phyloP scores from a whole-genome alignment of 306 rosid species.

The Senna siamea region DNA sequence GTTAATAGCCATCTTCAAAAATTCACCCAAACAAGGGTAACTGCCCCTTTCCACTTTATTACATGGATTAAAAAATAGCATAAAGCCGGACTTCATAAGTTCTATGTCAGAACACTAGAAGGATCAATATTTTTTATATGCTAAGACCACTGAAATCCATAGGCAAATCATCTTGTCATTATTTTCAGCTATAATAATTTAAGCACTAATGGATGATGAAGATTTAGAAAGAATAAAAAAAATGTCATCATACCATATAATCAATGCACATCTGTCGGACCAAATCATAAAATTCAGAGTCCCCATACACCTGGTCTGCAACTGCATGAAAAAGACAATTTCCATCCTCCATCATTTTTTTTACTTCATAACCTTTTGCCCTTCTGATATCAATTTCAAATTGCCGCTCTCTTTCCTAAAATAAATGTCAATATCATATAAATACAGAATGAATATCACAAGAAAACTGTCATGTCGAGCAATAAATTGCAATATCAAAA shows the following conservation, averaged over 20 bases:
- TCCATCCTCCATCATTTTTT: conserved; percentile 92
- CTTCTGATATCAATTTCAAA: conserved; percentile 90
- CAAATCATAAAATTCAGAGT: conserved; percentile 73
- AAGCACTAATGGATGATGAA: background rate
- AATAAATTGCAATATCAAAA: conserved; percentile 13
- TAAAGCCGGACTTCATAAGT: conserved; percentile 3
- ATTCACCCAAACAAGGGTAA: background rate
- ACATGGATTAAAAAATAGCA: background rate
- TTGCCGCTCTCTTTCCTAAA: conserved; percentile 86
- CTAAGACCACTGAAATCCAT: conserved; percentile 9
- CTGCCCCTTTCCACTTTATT: background rate
- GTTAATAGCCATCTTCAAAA: background rate
- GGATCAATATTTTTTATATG: background rate
- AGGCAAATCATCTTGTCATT: conserved; percentile 1
- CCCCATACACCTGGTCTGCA: conserved; percentile 98
- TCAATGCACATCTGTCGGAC: conserved; percentile 90
- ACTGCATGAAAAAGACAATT: conserved; percentile 98
- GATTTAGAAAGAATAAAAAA: background rate
- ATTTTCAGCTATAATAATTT: background rate
- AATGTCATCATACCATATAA: conserved; percentile 70
- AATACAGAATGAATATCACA: conserved; percentile 18
- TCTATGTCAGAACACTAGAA: background rate
- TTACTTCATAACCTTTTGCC: conserved; percentile 81
- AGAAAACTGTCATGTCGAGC: conserved; percentile 6
- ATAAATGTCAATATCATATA: conserved; percentile 37